These are phyloP conservation scores for Rhododendron henanense DNA, from an alignment of 148 eudicot genomes.

Conservation along the genomic window DNA sequence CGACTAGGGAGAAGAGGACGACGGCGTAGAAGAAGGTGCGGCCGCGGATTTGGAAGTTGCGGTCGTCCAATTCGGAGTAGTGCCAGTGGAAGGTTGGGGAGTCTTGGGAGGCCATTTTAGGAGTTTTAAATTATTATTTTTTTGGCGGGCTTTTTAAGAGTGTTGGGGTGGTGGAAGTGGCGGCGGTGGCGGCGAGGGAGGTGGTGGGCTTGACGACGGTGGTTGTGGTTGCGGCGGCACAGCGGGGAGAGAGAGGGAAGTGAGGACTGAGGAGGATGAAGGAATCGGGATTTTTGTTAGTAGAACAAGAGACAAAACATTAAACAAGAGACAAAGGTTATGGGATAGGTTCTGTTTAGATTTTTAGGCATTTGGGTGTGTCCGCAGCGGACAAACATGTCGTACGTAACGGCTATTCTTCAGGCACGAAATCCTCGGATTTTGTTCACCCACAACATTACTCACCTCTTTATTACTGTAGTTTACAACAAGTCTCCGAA, in stretches of 20 bases:
- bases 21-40: slow-evolving; percentile 57
- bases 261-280: neutral
- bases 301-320: neutral
- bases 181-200: slow-evolving; percentile 1
- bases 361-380: neutral
- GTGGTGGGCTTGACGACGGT: neutral
- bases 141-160: slow-evolving; percentile 7
- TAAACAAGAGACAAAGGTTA: neutral
- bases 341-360: neutral
- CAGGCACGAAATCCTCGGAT: too few relatives aligned
- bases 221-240: neutral
- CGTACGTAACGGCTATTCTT: too few relatives aligned
- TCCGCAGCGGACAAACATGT: too few relatives aligned
- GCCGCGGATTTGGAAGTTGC: slow-evolving; percentile 66
- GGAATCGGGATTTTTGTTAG: neutral
- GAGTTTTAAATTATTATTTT: too few relatives aligned
- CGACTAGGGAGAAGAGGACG: slow-evolving; percentile 56
- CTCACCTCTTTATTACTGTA: too few relatives aligned
- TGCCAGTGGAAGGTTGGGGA: slow-evolving; percentile 58
- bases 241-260: neutral
- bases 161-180: slow-evolving; percentile 17
- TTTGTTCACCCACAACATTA: too few relatives aligned
- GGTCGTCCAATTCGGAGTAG: slow-evolving; percentile 59
- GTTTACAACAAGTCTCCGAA: too few relatives aligned
- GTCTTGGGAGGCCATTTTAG: slow-evolving; percentile 15